Conservation (phyloP, 225 moss, liverwort and hornwort genomes). For the Rhytidiadelphus loreus region DNA sequence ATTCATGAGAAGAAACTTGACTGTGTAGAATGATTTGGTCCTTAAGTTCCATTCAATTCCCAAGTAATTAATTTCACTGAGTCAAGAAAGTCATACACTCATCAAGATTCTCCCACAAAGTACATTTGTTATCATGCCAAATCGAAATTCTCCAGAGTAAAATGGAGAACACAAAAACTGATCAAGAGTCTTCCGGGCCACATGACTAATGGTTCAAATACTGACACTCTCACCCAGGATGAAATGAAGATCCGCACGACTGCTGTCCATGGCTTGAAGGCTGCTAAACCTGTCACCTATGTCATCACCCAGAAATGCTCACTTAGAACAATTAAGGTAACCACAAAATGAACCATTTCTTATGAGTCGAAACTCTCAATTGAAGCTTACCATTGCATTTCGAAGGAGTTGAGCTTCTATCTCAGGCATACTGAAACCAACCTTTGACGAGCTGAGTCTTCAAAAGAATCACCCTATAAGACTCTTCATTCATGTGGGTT, state of each 20-base stretch:
- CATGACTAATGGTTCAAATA: background rate
- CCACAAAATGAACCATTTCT: background rate
- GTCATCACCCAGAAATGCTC: background rate
- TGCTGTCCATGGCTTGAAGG: background rate
- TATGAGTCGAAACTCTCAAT: too few relatives aligned
- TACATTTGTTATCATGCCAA: background rate
- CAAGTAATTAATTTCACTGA: background rate
- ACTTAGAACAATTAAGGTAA: background rate
- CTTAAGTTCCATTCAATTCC: background rate
- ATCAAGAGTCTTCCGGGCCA: background rate
- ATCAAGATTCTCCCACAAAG: too few relatives aligned
- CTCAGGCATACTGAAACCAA: too few relatives aligned
- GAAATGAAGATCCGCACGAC: background rate
- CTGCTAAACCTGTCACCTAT: background rate
- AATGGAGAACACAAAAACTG: background rate
- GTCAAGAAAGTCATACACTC: background rate
- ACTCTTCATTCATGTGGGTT: background rate
- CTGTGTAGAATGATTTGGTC: background rate
- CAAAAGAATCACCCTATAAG: background rate
- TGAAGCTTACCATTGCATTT: too few relatives aligned
- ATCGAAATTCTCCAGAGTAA: background rate
- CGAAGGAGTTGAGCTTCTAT: background rate
- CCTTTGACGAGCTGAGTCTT: background rate
- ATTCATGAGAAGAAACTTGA: background rate
- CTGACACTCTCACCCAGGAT: background rate